Percentiles rank a stretch among this genome's conserved stretches.
Conservation (phyloP, 2,329 filamentous ascomycete genomes). For the Fusarium papillatum region DNA sequence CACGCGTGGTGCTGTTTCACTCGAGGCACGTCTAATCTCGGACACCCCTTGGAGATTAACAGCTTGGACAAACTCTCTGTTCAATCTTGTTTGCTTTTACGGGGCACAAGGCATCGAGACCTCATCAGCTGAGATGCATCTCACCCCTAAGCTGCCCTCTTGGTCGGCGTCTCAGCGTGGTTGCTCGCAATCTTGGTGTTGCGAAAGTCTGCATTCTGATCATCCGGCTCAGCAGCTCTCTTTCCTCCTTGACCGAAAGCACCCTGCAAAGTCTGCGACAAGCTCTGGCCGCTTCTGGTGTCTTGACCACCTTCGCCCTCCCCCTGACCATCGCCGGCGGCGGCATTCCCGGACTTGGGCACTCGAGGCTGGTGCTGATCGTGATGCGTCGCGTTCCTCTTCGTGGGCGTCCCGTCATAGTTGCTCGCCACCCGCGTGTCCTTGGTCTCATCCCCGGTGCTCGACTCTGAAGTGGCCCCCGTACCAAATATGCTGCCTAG, state of each 20-base stretch:
- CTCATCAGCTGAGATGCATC: background rate
- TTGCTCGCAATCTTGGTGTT: constrained; percentile 30
- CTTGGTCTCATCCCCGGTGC: constrained; percentile 24
- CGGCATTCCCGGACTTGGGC: constrained; percentile 1
- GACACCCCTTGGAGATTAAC: constrained; percentile 7
- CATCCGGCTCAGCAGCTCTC: constrained; percentile 18
- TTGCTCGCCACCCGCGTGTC: constrained; percentile 36
- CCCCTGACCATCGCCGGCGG: constrained; percentile 2
- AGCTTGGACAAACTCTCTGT: background rate
- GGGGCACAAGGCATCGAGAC: background rate
- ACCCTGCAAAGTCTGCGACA: constrained; percentile 4
- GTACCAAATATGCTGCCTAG: constrained; percentile 42
- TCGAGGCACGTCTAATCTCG: constrained; percentile 8
- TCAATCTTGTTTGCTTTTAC: constrained; percentile 1
- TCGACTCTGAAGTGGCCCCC: constrained; percentile 31
- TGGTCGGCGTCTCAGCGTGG: constrained; percentile 28
- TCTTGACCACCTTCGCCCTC: background rate
- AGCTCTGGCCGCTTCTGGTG: background rate
- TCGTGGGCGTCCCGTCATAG: constrained; percentile 26
- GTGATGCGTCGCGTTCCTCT: constrained; percentile 22
- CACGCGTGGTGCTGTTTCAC: constrained; percentile 8
- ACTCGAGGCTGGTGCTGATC: constrained; percentile 24
- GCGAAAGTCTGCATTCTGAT: constrained; percentile 23
- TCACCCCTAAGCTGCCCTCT: constrained; percentile 3
- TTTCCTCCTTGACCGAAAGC: constrained; percentile 25